Percentiles rank a stretch among this genome's conserved stretches.
These are phyloP conservation scores for Psilocybe subaeruginosa DNA, from an alignment of 768 basidiomycete species.

Conservation along the genomic window DNA sequence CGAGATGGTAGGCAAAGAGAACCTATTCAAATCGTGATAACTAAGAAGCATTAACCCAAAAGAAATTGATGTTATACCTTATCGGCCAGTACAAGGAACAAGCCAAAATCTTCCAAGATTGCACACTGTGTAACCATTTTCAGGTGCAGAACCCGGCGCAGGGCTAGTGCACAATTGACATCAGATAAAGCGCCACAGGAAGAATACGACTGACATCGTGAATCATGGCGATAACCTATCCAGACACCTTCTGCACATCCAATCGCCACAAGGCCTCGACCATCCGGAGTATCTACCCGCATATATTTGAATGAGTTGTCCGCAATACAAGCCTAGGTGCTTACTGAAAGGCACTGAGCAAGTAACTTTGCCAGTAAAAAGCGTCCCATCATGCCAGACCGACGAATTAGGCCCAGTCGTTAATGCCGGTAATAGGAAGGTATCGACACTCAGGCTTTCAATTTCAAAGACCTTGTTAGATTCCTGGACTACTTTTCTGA, in stretches of 20 bases:
- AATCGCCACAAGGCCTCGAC: slow-evolving; percentile 81
- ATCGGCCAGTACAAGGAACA: slow-evolving; percentile 93
- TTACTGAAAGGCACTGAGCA: slow-evolving; percentile 92
- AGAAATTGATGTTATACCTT: slow-evolving; percentile 57
- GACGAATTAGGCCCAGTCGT: slow-evolving; percentile 46
- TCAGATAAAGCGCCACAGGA: not conserved
- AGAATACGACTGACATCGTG: slow-evolving; percentile 60
- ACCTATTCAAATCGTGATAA: slow-evolving; percentile 48
- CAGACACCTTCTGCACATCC: slow-evolving; percentile 94
- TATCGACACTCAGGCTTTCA: slow-evolving; percentile 85
- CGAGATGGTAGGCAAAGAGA: slow-evolving; percentile 92
- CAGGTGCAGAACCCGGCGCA: slow-evolving; percentile 90
- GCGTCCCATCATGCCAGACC: slow-evolving; percentile 70
- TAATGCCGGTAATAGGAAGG: slow-evolving; percentile 76
- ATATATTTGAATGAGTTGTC: not conserved
- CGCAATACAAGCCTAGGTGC: slow-evolving; percentile 15
- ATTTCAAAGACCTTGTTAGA: slow-evolving; percentile 95
- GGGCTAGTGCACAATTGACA: slow-evolving; percentile 54
- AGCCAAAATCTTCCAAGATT: slow-evolving; percentile 94
- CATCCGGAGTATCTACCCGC: slow-evolving; percentile 81
- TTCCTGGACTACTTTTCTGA: slow-evolving; percentile 88
- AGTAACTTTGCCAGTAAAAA: slow-evolving; percentile 84
- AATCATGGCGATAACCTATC: slow-evolving; percentile 91
- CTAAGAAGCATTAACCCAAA: not conserved
- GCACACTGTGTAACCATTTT: slow-evolving; percentile 94